Base-by-base conservation (phyloP, 495 filamentous ascomycete genomes). In the Penicillium diatomitis region DNA sequence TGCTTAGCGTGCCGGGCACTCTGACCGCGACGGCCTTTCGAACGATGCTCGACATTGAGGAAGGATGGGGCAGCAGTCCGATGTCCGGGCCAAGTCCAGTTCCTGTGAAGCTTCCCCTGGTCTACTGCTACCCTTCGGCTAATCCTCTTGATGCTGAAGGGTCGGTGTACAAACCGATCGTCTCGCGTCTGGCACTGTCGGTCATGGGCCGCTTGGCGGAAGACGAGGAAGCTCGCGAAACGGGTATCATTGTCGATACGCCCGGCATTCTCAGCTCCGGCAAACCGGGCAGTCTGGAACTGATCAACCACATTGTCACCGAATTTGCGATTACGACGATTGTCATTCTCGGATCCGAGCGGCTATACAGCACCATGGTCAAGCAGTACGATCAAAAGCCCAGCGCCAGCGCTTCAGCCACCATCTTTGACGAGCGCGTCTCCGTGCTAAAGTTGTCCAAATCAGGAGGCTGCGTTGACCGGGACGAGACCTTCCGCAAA, bases 41-140 rank as follows among this genome's bases (percentile, higher is more conserved):
- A 1, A 85, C 84, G 0, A 81, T 95, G 60, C 78, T 99, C 59
- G 90, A 96, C 62, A 78, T 95, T 2, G 87, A 88, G 57, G 86
- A 92, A 45, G 90, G 90, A 3, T 96, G 88, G 79, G 94, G 94
- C 35, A 88, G 75, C 60, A 90, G 86, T 60, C 90, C 92, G 1
- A 95, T 88, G 54, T 91, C 83, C 49, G 91, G 90, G 3, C 90
- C 94, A 5, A 92, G 84, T 51, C 77, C 81, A 8, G 79, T 92
- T 10, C 89, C 92, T 1, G 87, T 95, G 28, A 97, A 96, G 69
- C 69, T 92, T 54, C 94, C 94, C 12, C 66, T 97, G 47, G 87
- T 90, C n/a, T 96, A 96, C 57, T 87, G 87, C 56, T 90, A 88
- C 66, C 90, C 90, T 7, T 71, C 87, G 46, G 73, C 80, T 37